Evolutionary conservation across 805 yeast genomes (phyloP), one percentile per base, ranked within the genome.

Genomic region (Metschnikowia cerradonensis): DNA sequence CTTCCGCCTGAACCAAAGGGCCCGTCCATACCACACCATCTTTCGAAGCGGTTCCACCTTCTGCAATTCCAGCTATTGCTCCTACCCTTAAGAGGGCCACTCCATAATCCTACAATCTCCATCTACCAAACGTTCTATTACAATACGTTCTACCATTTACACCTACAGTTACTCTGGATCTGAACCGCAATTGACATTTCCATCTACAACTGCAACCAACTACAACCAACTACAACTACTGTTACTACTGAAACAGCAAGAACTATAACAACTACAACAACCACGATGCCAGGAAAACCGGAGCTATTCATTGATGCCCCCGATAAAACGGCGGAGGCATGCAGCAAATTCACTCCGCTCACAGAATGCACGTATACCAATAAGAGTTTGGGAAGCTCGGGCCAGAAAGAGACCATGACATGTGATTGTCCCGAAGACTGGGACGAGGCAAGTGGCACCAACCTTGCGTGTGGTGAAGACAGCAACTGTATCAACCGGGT

Each of bases 401-500:
- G 86, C 46, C 88, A 86, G 62, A 84, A 83, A 55, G 96, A 89
- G 57, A 78, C 78, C 56, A 90, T 92, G 94, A 81, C 91, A 14
- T 92, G 99, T 75, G 97, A 90, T 63, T 92, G 99, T 73, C 60
- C 52, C 40, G 88, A 78, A 65, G 76, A 74, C 17, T 73, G 77
- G 77, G 75, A 67, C 47, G 48, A 66, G 17, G 60, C 52, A 11
- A 60, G 65, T 32, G 72, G 70, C 49, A 31, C 31, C 26, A 81
- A 81, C 57, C 43, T 61, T 13, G 96, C 97, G 1, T 92, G 99
- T 76, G 88, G 83, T 33, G 88, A 86, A 31, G 83, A 84, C 55
- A 85, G 94, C 14, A 90, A 86, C 65, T 92, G 99, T 78, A 90
- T 94, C 60, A 92, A 92, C 68, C 72, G 98, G 47, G 79, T 90